Evolutionary conservation across 164 flowering plant genomes (phyloP).

Genomic region (Chimonanthus salicifolius): DNA sequence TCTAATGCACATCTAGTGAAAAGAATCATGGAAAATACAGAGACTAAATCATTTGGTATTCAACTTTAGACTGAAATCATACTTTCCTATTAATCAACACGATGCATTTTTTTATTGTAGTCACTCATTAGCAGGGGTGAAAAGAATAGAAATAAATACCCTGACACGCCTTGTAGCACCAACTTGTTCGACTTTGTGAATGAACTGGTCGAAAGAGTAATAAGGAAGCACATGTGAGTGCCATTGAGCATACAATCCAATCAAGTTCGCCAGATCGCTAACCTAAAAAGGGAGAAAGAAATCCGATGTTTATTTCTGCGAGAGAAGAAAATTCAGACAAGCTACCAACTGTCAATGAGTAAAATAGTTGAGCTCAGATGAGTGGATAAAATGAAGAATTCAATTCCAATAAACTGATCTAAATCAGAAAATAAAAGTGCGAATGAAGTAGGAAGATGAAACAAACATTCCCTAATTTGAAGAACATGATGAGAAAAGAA

Average conservation of each 20-base stretch:
- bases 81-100: no score
- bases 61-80: no score
- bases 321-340: neutral
- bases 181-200: constrained; percentile 73
- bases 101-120: no score
- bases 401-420: neutral
- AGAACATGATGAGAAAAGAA: neutral
- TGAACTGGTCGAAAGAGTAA: constrained; percentile 74
- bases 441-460: neutral
- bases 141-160: constrained; percentile 30
- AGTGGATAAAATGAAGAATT: neutral
- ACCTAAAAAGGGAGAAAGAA: constrained; percentile 31
- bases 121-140: no score
- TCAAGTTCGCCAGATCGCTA: constrained; percentile 58
- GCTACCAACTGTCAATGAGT: neutral
- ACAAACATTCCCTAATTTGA: neutral
- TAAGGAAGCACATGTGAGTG: constrained; percentile 77
- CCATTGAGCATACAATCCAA: constrained; percentile 69
- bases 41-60: no score
- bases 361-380: neutral
- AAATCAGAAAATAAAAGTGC: neutral
- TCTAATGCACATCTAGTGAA: constrained; percentile 47
- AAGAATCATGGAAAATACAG: constrained; percentile 1
- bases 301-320: neutral
- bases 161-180: constrained; percentile 64